Conservation (phyloP, 495 filamentous ascomycete genomes). For the Ramalina peruviana region DNA sequence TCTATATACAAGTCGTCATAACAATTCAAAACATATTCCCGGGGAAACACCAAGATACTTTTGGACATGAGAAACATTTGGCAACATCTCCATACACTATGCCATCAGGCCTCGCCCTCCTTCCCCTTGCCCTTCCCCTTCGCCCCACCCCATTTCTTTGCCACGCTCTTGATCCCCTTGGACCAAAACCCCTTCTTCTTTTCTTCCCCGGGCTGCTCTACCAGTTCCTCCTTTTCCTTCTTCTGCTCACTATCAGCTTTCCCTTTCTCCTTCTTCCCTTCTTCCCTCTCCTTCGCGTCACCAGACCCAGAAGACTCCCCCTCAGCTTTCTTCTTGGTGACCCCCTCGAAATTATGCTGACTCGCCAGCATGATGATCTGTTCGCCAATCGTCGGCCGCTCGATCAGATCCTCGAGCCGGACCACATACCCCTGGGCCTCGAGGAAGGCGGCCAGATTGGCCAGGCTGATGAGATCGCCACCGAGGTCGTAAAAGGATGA, state of each 20-base stretch:
- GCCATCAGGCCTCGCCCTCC: no score
- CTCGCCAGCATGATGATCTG: constrained; percentile 30
- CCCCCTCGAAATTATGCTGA: no score
- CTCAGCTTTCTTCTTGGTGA: neutral
- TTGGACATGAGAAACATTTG: no score
- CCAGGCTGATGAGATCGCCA: constrained; percentile 39
- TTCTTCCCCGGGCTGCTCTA: neutral
- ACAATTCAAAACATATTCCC: no score
- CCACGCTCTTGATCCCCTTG: neutral
- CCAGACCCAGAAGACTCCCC: neutral
- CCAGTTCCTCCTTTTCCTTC: neutral
- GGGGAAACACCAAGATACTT: no score
- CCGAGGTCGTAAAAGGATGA: constrained; percentile 40
- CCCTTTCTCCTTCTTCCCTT: neutral
- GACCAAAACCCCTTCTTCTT: neutral
- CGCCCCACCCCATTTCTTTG: no score
- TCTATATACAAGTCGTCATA: no score
- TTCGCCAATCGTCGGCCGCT: constrained; percentile 34
- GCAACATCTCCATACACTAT: no score
- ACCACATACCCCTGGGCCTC: constrained; percentile 36
- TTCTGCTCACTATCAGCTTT: neutral
- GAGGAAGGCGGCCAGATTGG: constrained; percentile 32
- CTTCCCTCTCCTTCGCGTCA: neutral
- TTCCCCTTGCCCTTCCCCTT: no score
- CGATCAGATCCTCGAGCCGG: constrained; percentile 36